Base-by-base conservation (phyloP, 805 yeast genomes). In the Monosporozyma aerobia region DNA sequence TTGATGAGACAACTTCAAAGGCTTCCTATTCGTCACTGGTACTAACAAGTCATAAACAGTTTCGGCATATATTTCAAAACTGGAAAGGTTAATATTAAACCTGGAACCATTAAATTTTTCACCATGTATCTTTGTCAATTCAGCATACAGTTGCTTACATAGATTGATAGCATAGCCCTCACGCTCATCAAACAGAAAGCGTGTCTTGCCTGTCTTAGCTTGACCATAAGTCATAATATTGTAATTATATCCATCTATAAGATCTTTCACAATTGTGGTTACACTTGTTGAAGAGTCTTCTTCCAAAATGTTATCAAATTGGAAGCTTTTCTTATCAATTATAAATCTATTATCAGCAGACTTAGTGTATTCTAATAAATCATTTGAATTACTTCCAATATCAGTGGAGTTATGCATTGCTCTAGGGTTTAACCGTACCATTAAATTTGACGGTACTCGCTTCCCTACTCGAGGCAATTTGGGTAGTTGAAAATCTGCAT, bases 21-120 rank as follows among this genome's bases (percentile, higher is more conserved):
- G 52, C 33, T 54, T 55, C 22, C 65, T 58, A 11, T 59, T 56
- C n/a, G 64, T 62, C 2, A 60, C 56, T 0, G 75, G 72, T n/a
- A 73, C 74, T 35, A 90, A 70, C 52, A 90, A 71, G 65, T 90
- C 97, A 56, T 77, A 72, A 43, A 90, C 77, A 45, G 77, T 79
- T 57, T 90, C 97, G 75, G 85, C 78, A 66, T 87, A 85, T 11
- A 90, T 81, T 62, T 90, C 97, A 82, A 87, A 75, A 57, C 81
- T 83, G 13, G 88, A 81, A 0, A 87, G 83, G 4, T 81, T 78
- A 10, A 88, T 82, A 0, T 80, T 79, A 60, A 77, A 83, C 58
- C 86, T 90, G 3, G 45, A 43, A 10, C 22, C 37, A 39, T 39
- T 39, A 13, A 16, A 23, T 23, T 47, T 32, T 32, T 30, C 22